Evolutionary conservation across 768 basidiomycete genomes (phyloP), one percentile per base, ranked within the genome.

Genomic region (Suillus subaureus): DNA sequence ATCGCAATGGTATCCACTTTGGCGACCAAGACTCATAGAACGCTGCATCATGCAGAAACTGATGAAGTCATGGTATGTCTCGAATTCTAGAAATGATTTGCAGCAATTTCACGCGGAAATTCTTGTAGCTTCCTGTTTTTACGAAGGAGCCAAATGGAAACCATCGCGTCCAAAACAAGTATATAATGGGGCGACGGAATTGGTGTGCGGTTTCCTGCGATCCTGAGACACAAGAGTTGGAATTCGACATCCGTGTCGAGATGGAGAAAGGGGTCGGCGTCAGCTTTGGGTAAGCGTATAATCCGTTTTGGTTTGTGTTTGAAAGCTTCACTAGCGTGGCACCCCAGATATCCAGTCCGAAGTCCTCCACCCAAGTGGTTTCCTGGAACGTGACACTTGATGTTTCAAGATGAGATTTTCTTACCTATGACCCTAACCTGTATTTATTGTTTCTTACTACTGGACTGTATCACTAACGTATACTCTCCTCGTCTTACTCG

Each of bases 161-260:
- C 37, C 66, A 82, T n/a, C 85, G 91, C 43, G 18, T 33, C 3
- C 93, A 93, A 74, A 87, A 89, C 63, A 92, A 88, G 71, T 89
- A 84, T 70, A 89, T 97, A 64, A 96, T 96, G 89, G 94, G 93
- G 2, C 81, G 87, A 63, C 85, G 96, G 43, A 98, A 98, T 75
- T 99, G 94, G 89, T 91, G 92, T 72, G 83, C 83, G 43, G 87
- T 93, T 9, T 78, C 83, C 39, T 89, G 85, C 80, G 85, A 92
- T 52, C 71, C 75, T 16, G 61, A 71, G 2, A 83, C 84, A 6
- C 89, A 89, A 0, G 89, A 91, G 6, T 70, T 98, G 69, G 77
- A 85, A 9, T 98, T 93, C 68, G 91, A 94, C 69, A 87, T 98
- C 71, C 86, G 92, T 1, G 88, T 98, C 12, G 97, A 99, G 77